These are phyloP conservation scores for Phytophthora litchii DNA, from an alignment of 352 stramenopile species.

Conservation along the genomic window DNA sequence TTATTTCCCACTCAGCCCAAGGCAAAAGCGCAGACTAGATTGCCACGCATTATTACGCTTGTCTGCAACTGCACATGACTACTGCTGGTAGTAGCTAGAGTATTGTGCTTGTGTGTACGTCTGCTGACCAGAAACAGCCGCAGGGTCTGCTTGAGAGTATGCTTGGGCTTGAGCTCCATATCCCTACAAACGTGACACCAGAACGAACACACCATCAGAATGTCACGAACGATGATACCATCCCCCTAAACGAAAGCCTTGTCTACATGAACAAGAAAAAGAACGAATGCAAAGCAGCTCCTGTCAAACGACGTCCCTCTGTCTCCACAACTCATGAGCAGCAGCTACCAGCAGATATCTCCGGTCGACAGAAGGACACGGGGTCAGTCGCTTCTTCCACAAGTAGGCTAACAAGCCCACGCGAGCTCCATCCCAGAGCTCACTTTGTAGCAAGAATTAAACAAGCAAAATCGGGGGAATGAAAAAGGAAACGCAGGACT, in stretches of 20 bases:
- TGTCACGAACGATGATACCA: not conserved
- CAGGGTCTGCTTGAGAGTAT: slow-evolving; percentile 50
- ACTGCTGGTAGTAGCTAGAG: slow-evolving; percentile 72
- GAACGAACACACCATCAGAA: slow-evolving; percentile 27
- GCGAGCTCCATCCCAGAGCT: slow-evolving; percentile 22
- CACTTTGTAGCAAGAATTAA: slow-evolving; percentile 36
- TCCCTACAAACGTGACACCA: slow-evolving; percentile 41
- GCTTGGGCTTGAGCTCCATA: slow-evolving; percentile 55
- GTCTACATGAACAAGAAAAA: slow-evolving; percentile 21
- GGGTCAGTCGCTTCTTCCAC: slow-evolving; percentile 28
- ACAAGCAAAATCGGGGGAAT: slow-evolving; percentile 26
- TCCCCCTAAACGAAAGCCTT: slow-evolving; percentile 25
- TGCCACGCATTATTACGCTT: not conserved
- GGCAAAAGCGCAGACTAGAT: not conserved
- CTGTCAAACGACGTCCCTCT: slow-evolving; percentile 35
- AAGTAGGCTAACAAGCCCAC: slow-evolving; percentile 23
- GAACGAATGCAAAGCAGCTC: slow-evolving; percentile 34
- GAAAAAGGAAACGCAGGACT: slow-evolving; percentile 24
- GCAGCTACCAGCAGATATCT: slow-evolving; percentile 30
- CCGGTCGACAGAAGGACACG: slow-evolving; percentile 37
- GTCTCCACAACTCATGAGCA: slow-evolving; percentile 30
- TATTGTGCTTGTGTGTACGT: slow-evolving; percentile 66
- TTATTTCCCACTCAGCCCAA: not conserved
- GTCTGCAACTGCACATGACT: slow-evolving; percentile 18
- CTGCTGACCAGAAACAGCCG: slow-evolving; percentile 33